Base-by-base conservation (phyloP, 2,329 filamentous ascomycete species). In the Xylariaceae sp. region DNA sequence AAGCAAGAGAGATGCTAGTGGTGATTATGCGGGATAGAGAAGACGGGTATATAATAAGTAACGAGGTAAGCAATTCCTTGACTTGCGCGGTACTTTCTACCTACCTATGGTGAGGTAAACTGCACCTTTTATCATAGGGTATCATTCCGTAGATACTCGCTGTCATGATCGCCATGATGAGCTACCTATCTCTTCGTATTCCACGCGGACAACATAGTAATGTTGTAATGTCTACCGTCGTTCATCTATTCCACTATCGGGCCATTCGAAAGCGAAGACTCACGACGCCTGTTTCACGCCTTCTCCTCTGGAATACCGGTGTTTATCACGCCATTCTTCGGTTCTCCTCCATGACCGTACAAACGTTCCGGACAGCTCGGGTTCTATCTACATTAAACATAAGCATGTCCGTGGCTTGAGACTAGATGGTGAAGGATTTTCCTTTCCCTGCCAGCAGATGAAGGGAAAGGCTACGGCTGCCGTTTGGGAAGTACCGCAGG, bases 401-500 rank as follows among this genome's bases (percentile, higher is more conserved):
- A 50, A 50, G 49, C n/a, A 49, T 37, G n/a, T 47, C 49, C 10
- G 58, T 62, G 60, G 53, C 58, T 51, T 58, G 58, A 55, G 56
- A 58, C 48, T 54, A 59, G 54, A 59, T 57, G 59, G 53, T 44
- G 56, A 63, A 61, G 59, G 59, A 61, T 63, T 55, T 51, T 18
- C 37, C 53, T 17, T 30, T 53, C 53, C 56, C 59, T 63, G 56
- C 41, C 34, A 62, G 50, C 35, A 59, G 54, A 57, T 41, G 51
- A 57, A 50, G 45, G 53, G 49, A 53, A 58, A 8, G 37, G 61
- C 55, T 52, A 63, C 59, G 35, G 47, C 58, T 57, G 56, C 50
- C n/a, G 53, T 57, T 57, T 62, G 57, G 51, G 55, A 60, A 62
- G 60, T 54, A 62, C 57, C 48, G 59, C 56, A 61, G 57, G 47